These are phyloP conservation scores for Epichloe uncinata DNA, from an alignment of 2,329 filamentous ascomycete species.

Conservation along the genomic window DNA sequence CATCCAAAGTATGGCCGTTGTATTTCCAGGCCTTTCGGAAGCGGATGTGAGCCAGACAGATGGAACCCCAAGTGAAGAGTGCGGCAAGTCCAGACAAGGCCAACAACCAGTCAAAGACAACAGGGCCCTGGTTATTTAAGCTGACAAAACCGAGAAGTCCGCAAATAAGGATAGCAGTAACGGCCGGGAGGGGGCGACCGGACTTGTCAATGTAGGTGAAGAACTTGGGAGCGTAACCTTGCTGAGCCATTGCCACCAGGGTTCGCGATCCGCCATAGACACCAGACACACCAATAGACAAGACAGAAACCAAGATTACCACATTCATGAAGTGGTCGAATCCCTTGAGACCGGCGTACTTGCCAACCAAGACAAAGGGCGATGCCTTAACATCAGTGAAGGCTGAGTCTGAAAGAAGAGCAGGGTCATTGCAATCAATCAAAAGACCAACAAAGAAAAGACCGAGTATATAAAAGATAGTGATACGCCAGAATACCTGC, in stretches of 20 bases:
- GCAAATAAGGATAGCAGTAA: slow-evolving; percentile 33
- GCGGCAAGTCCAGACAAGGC: slow-evolving; percentile 47
- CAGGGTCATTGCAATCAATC: slow-evolving; percentile 29
- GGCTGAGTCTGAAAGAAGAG: slow-evolving; percentile 32
- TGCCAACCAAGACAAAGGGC: slow-evolving; percentile 45
- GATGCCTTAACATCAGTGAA: slow-evolving; percentile 28
- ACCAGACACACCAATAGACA: slow-evolving; percentile 45
- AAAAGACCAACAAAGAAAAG: slow-evolving; percentile 39
- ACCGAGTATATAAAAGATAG: slow-evolving; percentile 40
- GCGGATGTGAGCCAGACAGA: slow-evolving; percentile 51
- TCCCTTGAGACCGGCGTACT: slow-evolving; percentile 36
- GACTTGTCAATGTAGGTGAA: slow-evolving; percentile 45
- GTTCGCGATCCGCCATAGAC: slow-evolving; percentile 48
- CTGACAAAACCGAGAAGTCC: slow-evolving; percentile 36
- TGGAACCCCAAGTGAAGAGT: slow-evolving; percentile 52
- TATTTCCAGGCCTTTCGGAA: slow-evolving; percentile 47
- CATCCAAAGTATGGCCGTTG: slow-evolving; percentile 48
- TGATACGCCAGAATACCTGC: slow-evolving; percentile 54
- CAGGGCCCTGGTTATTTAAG: slow-evolving; percentile 27
- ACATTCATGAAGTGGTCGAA: slow-evolving; percentile 48
- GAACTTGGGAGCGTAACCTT: slow-evolving; percentile 43
- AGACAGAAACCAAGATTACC: slow-evolving; percentile 43
- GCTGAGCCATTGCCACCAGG: slow-evolving; percentile 43
- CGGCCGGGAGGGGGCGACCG: slow-evolving; percentile 40
- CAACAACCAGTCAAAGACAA: slow-evolving; percentile 49